Evolutionary conservation across 2,329 filamentous ascomycete species (phyloP).

Genomic region (Diatrype stigma): DNA sequence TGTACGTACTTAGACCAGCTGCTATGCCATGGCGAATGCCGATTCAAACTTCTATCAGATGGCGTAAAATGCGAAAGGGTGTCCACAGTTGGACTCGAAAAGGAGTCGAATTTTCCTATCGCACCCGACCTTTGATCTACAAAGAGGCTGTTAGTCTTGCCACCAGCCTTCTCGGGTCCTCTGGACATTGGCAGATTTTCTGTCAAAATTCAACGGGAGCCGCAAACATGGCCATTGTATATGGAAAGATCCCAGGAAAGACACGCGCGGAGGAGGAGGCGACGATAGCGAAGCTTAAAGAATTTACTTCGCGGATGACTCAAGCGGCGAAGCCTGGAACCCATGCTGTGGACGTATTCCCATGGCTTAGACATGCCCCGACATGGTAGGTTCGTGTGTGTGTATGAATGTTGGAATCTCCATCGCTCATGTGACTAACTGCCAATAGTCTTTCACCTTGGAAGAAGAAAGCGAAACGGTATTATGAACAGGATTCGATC

Average conservation of each 20-base stretch:
- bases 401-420: neutral
- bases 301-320: neutral
- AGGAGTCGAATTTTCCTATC: neutral
- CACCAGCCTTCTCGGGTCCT: neutral
- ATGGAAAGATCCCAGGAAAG: neutral
- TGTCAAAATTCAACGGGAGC: neutral
- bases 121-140: neutral
- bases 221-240: neutral
- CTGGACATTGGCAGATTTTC: neutral
- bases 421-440: neutral
- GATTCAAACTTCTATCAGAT: neutral
- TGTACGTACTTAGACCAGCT: neutral
- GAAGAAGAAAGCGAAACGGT: neutral
- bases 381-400: no score
- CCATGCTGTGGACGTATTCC: neutral
- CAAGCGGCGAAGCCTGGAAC: neutral
- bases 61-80: neutral
- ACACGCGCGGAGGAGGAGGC: neutral
- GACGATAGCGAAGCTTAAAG: neutral
- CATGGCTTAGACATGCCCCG: neutral
- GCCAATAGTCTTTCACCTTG: neutral
- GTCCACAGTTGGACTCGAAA: neutral
- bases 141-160: neutral
- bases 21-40: neutral
- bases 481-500: neutral